These are phyloP conservation scores for Diaporthe aspalathi DNA, from an alignment of 2,329 filamentous ascomycete species.

Conservation along the genomic window DNA sequence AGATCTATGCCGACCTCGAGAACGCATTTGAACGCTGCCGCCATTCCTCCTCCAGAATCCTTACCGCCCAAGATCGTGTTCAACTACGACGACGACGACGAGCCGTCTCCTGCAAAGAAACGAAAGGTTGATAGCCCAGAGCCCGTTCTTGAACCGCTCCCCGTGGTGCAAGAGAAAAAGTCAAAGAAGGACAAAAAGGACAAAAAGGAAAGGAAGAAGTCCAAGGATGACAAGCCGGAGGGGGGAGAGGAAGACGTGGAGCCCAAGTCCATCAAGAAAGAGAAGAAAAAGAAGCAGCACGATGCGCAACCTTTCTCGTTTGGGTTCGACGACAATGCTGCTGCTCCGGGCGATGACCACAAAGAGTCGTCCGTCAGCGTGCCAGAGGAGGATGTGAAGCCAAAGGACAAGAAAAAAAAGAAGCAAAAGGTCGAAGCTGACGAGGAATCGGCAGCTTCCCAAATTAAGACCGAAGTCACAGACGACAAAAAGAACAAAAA, in stretches of 20 bases:
- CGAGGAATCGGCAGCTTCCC: neutral
- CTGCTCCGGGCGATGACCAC: too few relatives aligned
- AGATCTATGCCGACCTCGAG: conserved; percentile 21
- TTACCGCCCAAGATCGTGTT: conserved; percentile 42
- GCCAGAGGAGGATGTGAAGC: conserved; percentile 30
- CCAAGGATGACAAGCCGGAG: conserved; percentile 43
- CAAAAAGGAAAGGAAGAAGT: conserved; percentile 51
- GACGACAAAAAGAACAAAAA: conserved; percentile 1
- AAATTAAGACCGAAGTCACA: neutral
- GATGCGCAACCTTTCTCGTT: conserved; percentile 4
- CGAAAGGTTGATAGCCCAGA: conserved; percentile 37
- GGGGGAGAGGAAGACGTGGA: conserved; percentile 42
- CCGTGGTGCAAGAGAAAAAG: conserved; percentile 43
- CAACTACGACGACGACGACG: conserved; percentile 42
- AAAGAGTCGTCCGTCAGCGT: neutral
- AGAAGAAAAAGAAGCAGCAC: conserved; percentile 62
- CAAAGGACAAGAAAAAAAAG: conserved; percentile 41
- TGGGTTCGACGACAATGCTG: neutral
- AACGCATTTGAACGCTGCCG: conserved; percentile 37
- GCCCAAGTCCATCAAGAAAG: conserved; percentile 61
- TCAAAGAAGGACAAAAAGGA: conserved; percentile 42
- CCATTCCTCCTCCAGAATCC: conserved; percentile 33
- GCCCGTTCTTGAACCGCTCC: neutral
- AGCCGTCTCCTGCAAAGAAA: conserved; percentile 36
- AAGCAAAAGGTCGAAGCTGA: neutral